phyloP scores from a whole-genome alignment of 306 rosid genomes.

The Vigna trinervia region DNA sequence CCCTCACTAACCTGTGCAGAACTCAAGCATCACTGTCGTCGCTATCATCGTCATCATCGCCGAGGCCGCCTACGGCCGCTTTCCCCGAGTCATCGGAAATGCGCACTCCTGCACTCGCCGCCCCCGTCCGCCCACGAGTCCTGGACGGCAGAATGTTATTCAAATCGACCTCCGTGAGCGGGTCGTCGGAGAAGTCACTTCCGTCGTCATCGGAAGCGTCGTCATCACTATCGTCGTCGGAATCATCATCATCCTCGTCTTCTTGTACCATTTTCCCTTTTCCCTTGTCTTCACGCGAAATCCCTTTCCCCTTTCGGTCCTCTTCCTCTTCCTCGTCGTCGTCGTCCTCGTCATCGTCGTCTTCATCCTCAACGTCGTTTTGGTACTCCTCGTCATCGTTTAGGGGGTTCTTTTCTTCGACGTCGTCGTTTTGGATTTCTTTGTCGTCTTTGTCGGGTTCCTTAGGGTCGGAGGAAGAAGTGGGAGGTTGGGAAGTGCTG shows the following conservation, averaged over 20 bases:
- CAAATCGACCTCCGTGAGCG: slow-evolving; percentile 90
- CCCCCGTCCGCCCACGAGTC: slow-evolving; percentile 75
- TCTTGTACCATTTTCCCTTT: slow-evolving; percentile 81
- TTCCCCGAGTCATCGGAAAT: slow-evolving; percentile 57
- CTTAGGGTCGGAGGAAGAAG: slow-evolving; percentile 46
- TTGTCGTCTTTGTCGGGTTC: not conserved
- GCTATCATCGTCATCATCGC: slow-evolving; percentile 17
- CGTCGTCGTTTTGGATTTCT: slow-evolving; percentile 2
- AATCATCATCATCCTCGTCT: slow-evolving; percentile 47
- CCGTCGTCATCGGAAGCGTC: slow-evolving; percentile 66
- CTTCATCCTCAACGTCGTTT: slow-evolving; percentile 39
- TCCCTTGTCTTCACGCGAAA: slow-evolving; percentile 73
- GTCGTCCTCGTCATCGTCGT: not conserved
- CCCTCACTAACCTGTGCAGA: slow-evolving; percentile 59
- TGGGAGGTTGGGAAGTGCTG: slow-evolving; percentile 25
- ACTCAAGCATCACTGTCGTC: slow-evolving; percentile 62
- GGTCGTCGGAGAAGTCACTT: slow-evolving; percentile 81
- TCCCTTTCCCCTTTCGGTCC: slow-evolving; percentile 83
- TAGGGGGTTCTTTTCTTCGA: slow-evolving; percentile 22
- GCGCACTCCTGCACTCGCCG: slow-evolving; percentile 64
- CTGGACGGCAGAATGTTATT: slow-evolving; percentile 91
- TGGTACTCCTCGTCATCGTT: slow-evolving; percentile 24
- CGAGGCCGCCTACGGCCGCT: not conserved
- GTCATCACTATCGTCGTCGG: slow-evolving; percentile 39
- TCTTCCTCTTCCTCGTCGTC: slow-evolving; percentile 45